Evolutionary conservation across 306 rosid species (phyloP), one percentile per base, ranked within the genome.

Genomic region (Clitoria ternatea): DNA sequence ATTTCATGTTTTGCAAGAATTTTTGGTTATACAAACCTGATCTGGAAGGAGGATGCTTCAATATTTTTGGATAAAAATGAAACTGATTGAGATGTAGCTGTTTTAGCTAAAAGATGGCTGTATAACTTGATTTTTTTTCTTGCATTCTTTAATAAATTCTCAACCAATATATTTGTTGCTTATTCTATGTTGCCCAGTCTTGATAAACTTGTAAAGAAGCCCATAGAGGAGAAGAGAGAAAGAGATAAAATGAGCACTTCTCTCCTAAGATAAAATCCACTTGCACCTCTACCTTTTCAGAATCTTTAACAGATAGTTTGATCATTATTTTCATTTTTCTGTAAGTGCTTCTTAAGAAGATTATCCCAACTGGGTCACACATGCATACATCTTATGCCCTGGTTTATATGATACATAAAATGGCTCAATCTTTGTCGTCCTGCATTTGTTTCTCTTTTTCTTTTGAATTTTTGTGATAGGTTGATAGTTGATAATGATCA

Each of bases 1-100:
- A 45, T 94, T 80, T 84, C 92, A 81, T 86, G 88, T 80, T 91
- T 91, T 79, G 88, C 91, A 40, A 86, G 82, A 72, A 65, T 66
- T 14, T 86, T 94, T 77, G 92, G 92, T 72, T 94, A 91, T 45
- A 30, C 35, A 64, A 33, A 65, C 56, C 53, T 91, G 79, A 45
- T 76, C 32, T 86, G 85, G 86, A 86, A 89, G 77, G 91, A 89
- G 36, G 77, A 68, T 69, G 72, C 82, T 55, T 44, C 85, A 32
- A 11, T 66, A 76, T 48, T 43, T 33, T 53, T 67, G 63, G 69
- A 68, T 57, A 69, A 64, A 9, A 49, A 62, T 30, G 80, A 80
- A 78, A 60, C 39, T 27, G 80, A 87, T 36, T 75, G 84, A 79
- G 52, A 71, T 33, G 15, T 17, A 30, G 48, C 61, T 71, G 30